These are phyloP conservation scores for Saccharomyces paradoxus DNA, from an alignment of 805 yeast genomes.

Conservation along the genomic window DNA sequence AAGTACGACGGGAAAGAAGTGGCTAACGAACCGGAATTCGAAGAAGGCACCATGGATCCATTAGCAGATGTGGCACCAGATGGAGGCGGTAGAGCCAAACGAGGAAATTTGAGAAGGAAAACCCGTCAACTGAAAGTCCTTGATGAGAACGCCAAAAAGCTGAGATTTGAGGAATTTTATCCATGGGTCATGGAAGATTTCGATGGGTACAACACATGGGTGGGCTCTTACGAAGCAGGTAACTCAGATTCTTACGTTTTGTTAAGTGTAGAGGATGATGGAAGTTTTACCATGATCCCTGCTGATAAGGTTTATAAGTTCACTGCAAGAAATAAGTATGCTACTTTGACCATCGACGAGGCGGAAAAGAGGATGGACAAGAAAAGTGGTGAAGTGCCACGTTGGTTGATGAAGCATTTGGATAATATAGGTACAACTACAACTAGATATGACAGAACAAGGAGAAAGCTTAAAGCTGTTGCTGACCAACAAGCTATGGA, in stretches of 20 bases:
- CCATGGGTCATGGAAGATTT: conserved; percentile 99
- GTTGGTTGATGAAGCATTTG: conserved; percentile 94
- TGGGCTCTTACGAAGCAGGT: conserved; percentile 90
- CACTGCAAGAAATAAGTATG: conserved; percentile 87
- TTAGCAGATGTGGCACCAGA: conserved; percentile 80
- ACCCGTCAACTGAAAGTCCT: conserved; percentile 76
- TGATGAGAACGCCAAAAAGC: conserved; percentile 72
- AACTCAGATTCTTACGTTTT: conserved; percentile 77
- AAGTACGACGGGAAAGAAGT: conserved; percentile 34
- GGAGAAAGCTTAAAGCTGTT: conserved; percentile 42
- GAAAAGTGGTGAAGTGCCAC: conserved; percentile 59
- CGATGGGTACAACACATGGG: conserved; percentile 90
- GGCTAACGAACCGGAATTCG: conserved; percentile 33
- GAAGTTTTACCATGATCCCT: conserved; percentile 83
- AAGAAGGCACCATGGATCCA: conserved; percentile 29
- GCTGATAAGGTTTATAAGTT: conserved; percentile 90
- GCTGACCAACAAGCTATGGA: conserved; percentile 33
- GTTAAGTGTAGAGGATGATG: conserved; percentile 75
- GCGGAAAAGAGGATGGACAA: conserved; percentile 92
- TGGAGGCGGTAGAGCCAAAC: conserved; percentile 69
- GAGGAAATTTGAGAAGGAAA: conserved; percentile 55
- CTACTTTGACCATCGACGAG: conserved; percentile 89
- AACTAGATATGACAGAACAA: conserved; percentile 44
- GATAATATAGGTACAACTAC: conserved; percentile 48
- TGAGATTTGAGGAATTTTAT: conserved; percentile 90